Evolutionary conservation across 441 rosid species (phyloP), one percentile per base, ranked within the genome.

Genomic region (Eugenia klotzschiana): DNA sequence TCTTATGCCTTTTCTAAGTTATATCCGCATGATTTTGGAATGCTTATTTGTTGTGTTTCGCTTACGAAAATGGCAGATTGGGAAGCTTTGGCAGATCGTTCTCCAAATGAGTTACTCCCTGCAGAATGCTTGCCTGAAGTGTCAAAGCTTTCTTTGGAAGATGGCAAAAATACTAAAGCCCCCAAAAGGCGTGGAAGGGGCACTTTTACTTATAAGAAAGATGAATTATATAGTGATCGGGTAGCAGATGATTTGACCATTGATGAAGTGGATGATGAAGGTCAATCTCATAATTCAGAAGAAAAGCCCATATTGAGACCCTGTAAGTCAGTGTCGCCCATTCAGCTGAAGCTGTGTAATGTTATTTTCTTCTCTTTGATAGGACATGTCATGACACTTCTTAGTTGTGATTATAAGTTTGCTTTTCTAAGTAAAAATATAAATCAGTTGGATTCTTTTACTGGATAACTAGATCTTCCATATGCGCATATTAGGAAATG

Each of bases 131-230:
- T 91, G 81, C 93, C 98, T 81, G 91, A 91, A 82, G 89, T 91
- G 58, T 93, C 97, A 25, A 91, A 91, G 84, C 90, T 94, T 57
- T 90, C 94, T 12, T 82, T 91, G 84, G 91, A 91, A 84, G 94
- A 89, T 79, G 83, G 87, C 49, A 89, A 88, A 86, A 86, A 37
- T 69, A 20, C 84, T 81, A 77, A 89, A 87, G 92, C 84, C 27
- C 93, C 94, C 60, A 94, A 92, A 88, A 88, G 94, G 81, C 98
- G 98, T 77, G 99, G 99, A 56, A 92, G 98, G 88, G 98, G 98
- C 74, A 93, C 93, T 18, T 94, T 95, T 87, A 89, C 97, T 1
- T 95, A 94, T 81, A 88, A 89, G 51, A 93, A 84, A 69, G 84
- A 88, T 51, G 89, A 89, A 77, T 85, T 95, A 87, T 94, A 94